Conservation (phyloP, 1,284 basidiomycete species). For the Porogramme epimiltina region DNA sequence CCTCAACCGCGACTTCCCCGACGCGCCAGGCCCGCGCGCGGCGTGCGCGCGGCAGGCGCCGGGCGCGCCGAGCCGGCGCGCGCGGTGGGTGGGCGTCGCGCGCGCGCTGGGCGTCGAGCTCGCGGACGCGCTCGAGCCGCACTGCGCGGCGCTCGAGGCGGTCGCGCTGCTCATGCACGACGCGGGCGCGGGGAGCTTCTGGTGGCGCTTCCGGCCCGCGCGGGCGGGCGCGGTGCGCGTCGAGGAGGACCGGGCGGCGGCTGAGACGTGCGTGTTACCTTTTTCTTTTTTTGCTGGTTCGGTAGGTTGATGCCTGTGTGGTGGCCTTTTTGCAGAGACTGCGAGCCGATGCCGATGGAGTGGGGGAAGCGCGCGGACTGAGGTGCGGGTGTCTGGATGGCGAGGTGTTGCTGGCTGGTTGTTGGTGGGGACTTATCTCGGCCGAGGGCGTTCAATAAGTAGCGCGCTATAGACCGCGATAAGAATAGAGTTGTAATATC, state of each 20-base stretch:
- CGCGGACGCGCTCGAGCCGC: conserved; percentile 1
- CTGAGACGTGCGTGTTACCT: not conserved
- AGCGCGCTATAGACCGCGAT: no score
- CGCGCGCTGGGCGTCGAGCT: not conserved
- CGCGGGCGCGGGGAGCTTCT: conserved; percentile 6
- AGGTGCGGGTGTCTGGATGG: not conserved
- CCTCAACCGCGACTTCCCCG: conserved; percentile 7
- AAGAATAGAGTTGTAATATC: no score
- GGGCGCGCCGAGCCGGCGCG: not conserved
- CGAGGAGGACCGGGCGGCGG: not conserved
- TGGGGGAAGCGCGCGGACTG: conserved; percentile 1
- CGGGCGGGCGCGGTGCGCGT: not conserved
- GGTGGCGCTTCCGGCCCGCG: conserved; percentile 6
- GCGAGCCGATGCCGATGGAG: conserved; percentile 2
- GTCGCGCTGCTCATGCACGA: conserved; percentile 3
- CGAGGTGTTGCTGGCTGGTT: no score
- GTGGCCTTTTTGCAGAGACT: not conserved
- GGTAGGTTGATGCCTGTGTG: not conserved
- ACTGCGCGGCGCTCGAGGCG: conserved; percentile 2
- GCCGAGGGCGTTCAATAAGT: no score
- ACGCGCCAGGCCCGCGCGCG: conserved; percentile 3
- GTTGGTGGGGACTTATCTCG: no score
- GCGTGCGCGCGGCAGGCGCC: not conserved
- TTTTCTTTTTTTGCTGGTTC: not conserved
- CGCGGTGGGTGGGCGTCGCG: not conserved